Conservation (phyloP, 805 yeast genomes). For the Lachancea meyersii region DNA sequence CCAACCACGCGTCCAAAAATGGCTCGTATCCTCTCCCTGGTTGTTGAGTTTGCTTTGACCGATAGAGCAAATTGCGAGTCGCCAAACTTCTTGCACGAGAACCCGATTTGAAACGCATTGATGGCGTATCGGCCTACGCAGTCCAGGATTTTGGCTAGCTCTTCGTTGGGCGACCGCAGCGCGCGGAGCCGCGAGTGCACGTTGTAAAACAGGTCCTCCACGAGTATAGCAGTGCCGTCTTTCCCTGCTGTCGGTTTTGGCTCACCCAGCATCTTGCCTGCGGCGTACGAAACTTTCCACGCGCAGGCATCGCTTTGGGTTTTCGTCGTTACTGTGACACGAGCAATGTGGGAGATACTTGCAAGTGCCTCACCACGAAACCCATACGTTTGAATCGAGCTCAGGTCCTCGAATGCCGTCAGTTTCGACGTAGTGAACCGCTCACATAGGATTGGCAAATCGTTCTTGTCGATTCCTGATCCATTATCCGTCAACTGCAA, state of each 20-base stretch:
- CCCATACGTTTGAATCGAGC: slow-evolving; percentile 72
- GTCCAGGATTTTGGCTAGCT: slow-evolving; percentile 69
- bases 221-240: slow-evolving; percentile 76
- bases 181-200: slow-evolving; percentile 72
- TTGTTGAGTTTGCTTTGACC: slow-evolving; percentile 44
- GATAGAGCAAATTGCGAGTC: slow-evolving; percentile 63
- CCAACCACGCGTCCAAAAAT: slow-evolving; percentile 71
- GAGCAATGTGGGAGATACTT: slow-evolving; percentile 83
- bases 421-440: slow-evolving; percentile 91
- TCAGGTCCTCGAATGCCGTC: slow-evolving; percentile 64
- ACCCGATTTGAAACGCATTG: slow-evolving; percentile 62
- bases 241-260: slow-evolving; percentile 81
- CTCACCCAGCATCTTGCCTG: slow-evolving; percentile 53
- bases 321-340: slow-evolving; percentile 74
- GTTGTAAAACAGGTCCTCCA: slow-evolving; percentile 87
- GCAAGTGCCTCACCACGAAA: slow-evolving; percentile 97
- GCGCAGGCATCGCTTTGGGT: slow-evolving; percentile 57
- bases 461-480: slow-evolving; percentile 65
- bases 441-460: slow-evolving; percentile 75
- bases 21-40: slow-evolving; percentile 63
- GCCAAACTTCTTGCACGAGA: slow-evolving; percentile 74
- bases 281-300: slow-evolving; percentile 57
- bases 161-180: slow-evolving; percentile 61
- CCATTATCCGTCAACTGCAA: slow-evolving; percentile 91
- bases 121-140: slow-evolving; percentile 79